Conservation (phyloP, 108 stramenopile species). For the Skeletonema costatum region DNA sequence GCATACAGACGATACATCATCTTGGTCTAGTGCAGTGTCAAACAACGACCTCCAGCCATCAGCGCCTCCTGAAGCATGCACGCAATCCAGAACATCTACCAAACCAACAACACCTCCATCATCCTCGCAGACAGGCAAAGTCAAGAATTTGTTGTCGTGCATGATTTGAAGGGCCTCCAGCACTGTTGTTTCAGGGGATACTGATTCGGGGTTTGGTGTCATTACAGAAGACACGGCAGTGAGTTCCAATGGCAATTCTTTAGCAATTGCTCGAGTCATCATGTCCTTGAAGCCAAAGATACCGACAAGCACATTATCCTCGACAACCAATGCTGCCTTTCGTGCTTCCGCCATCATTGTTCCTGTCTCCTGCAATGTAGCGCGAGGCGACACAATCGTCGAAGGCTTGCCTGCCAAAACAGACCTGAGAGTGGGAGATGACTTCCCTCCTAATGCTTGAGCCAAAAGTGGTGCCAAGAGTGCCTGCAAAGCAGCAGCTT, state of each 20-base stretch:
- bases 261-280: constrained; percentile 89
- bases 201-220: constrained; percentile 92
- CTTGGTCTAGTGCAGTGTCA: constrained; percentile 41
- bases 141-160: constrained; percentile 94
- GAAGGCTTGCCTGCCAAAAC: constrained; percentile 72
- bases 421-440: constrained; percentile 70
- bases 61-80: constrained; percentile 83
- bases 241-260: constrained; percentile 69
- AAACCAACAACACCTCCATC: constrained; percentile 88
- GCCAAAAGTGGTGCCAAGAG: constrained; percentile 70
- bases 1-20: constrained; percentile 36
- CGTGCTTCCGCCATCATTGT: constrained; percentile 79
- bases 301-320: constrained; percentile 81
- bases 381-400: constrained; percentile 65
- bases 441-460: constrained; percentile 73
- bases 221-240: constrained; percentile 84
- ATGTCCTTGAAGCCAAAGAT: constrained; percentile 95
- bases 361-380: constrained; percentile 77
- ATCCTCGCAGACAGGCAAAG: constrained; percentile 87
- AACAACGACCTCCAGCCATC: constrained; percentile 47
- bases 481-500: constrained; percentile 71
- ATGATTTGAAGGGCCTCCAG: constrained; percentile 91
- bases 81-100: constrained; percentile 95
- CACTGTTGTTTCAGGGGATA: constrained; percentile 86
- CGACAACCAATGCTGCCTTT: constrained; percentile 86